Conservation (phyloP, 345 rosid species). For the Cardamine resedifolia region DNA sequence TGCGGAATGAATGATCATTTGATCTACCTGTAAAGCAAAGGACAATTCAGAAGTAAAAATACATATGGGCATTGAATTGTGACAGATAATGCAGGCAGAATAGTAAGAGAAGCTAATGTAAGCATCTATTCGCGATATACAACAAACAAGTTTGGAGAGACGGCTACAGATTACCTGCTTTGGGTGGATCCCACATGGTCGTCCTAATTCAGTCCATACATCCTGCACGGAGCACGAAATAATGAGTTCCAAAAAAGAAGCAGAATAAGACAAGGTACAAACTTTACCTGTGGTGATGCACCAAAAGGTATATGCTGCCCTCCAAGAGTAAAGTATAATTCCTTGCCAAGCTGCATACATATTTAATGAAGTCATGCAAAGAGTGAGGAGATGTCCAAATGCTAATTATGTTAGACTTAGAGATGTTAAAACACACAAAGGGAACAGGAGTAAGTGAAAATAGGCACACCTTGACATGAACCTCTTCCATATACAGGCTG, state of each 20-base stretch:
- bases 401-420: constrained; percentile 5
- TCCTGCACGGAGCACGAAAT: constrained; percentile 53
- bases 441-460: constrained; percentile 6
- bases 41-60: constrained; percentile 21
- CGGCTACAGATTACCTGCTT: constrained; percentile 63
- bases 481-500: constrained; percentile 95
- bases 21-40: constrained; percentile 68
- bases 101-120: constrained; percentile 15
- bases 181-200: constrained; percentile 97
- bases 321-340: constrained; percentile 71
- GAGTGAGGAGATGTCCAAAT: constrained; percentile 18
- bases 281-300: constrained; percentile 91
- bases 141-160: constrained; percentile 13
- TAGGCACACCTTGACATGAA: constrained; percentile 70
- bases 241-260: constrained; percentile 22
- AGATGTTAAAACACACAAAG: neutral
- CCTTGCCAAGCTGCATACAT: constrained; percentile 72
- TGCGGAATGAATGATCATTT: constrained; percentile 97
- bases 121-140: constrained; percentile 8
- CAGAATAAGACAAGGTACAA: constrained; percentile 12
- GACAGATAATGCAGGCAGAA: constrained; percentile 6
- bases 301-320: constrained; percentile 94
- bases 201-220: constrained; percentile 96
- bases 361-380: constrained; percentile 9
- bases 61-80: neutral